These are phyloP conservation scores for Jacaranda mimosifolia DNA, from an alignment of 257 asterid genomes.

Conservation along the genomic window DNA sequence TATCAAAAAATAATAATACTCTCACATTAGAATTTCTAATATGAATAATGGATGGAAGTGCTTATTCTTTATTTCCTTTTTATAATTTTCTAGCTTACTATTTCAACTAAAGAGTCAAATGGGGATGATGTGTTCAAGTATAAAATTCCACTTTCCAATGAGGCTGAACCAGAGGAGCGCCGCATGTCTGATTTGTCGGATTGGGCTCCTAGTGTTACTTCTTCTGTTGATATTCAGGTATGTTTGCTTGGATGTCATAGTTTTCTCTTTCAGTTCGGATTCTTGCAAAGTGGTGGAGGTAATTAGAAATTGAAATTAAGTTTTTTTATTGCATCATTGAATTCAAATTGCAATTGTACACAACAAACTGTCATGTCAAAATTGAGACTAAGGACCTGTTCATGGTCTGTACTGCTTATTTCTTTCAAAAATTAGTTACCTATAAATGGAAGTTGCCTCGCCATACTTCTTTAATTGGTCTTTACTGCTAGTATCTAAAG, in stretches of 20 bases:
- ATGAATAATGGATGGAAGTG: background rate
- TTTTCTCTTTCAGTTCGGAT: background rate
- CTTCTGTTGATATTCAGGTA: conserved; percentile 82
- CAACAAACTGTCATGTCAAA: background rate
- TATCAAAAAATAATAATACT: background rate
- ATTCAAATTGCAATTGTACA: background rate
- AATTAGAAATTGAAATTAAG: background rate
- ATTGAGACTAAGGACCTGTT: background rate
- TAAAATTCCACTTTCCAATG: conserved; percentile 42
- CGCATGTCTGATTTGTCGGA: conserved; percentile 96
- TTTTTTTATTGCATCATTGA: background rate
- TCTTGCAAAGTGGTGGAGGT: background rate
- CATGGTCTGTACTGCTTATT: background rate
- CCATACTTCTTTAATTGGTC: background rate
- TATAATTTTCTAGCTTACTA: conserved; percentile 42
- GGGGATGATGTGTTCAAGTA: conserved; percentile 53
- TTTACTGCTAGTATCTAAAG: background rate
- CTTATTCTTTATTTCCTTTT: background rate
- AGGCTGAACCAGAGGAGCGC: conserved; percentile 75
- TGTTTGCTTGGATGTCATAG: background rate
- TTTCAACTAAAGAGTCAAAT: conserved; percentile 41
- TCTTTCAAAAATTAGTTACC: background rate
- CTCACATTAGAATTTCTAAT: background rate
- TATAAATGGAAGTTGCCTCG: background rate
- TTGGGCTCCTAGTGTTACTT: conserved; percentile 83